Base-by-base conservation (phyloP, 768 basidiomycete genomes). In the Tulasnella calospora region DNA sequence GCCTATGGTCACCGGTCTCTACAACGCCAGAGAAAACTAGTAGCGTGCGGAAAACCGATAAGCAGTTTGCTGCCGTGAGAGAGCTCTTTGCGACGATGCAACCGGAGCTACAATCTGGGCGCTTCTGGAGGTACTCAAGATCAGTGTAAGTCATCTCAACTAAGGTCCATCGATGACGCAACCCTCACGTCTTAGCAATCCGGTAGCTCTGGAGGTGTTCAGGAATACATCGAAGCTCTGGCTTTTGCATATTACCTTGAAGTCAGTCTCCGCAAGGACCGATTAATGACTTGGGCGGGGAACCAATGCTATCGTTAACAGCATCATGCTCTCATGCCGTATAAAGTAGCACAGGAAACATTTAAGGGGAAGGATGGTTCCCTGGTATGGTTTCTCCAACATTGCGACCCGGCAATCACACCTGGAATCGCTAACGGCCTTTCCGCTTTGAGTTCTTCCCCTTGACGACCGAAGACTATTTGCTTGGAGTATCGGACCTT, bases 221-320 rank as follows among this genome's bases (percentile, higher is more conserved):
- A 99, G 84, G 98, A 99, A 85, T 99, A 95, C 84, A 94, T 98
- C 80, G 98, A 99, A 84, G 96, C 94, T 0, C 85, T 95, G 78
- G 92, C 94, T 81, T 96, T 98, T 83, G 88, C 93, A 0, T 89
- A 96, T 84, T 98, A 93, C 83, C 88, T 97, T 73, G 89, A 93
- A 78, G 77, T 78, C 30, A 51, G 44, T 41, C 55, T 70, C 69
- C 41, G 5, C 27, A 67, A 35, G 17, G 33, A n/a, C 6, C 55
- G 44, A 40, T 57, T 44, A 41, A 57, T 36, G 35, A 35, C 46
- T 40, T n/a, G 36, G 55, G 46, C 38, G 33, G 27, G 57, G 36
- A 76, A 44, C 57, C 61, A 76, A 76, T 69, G 74, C 46, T 47
- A 27, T 67, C 36, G 23, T 30, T 7, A 13, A 51, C 41, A 78